These are phyloP conservation scores for Raffaelea ambrosiae DNA, from an alignment of 2,329 filamentous ascomycete species.

Conservation along the genomic window DNA sequence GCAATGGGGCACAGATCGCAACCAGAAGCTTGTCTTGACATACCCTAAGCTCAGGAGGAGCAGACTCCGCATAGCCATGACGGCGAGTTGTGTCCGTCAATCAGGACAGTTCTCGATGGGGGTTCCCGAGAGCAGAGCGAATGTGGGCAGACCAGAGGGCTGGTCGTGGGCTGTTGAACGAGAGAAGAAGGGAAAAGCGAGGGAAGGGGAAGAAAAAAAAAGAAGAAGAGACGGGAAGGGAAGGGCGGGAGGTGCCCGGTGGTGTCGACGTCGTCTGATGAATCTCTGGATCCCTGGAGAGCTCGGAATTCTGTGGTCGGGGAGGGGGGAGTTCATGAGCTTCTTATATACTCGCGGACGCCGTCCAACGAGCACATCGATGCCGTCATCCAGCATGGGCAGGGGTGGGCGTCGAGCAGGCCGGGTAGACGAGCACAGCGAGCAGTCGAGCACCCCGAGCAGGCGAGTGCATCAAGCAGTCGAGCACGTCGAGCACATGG, in stretches of 20 bases:
- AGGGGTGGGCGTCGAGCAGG: not conserved
- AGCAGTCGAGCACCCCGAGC: not conserved
- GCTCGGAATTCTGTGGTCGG: not conserved
- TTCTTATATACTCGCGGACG: too few relatives aligned
- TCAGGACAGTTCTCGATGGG: not conserved
- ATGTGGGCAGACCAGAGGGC: not conserved
- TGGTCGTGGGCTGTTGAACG: not conserved
- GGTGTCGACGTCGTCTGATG: not conserved
- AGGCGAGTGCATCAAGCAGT: too few relatives aligned
- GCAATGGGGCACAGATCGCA: too few relatives aligned
- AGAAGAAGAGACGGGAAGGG: not conserved
- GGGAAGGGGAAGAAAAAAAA: not conserved
- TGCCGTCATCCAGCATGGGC: too few relatives aligned
- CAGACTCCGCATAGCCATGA: constrained; percentile 7
- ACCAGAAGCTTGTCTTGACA: too few relatives aligned
- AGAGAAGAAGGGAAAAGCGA: not conserved
- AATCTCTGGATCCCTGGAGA: not conserved
- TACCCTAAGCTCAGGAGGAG: constrained; percentile 12
- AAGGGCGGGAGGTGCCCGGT: not conserved
- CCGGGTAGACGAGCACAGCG: not conserved
- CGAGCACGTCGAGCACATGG: too few relatives aligned
- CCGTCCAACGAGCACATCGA: too few relatives aligned
- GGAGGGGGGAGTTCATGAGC: too few relatives aligned
- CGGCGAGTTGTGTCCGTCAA: not conserved
- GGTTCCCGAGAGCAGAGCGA: not conserved